Base-by-base conservation (phyloP, 2,329 filamentous ascomycete species). In the Cladophialophora carrionii region DNA sequence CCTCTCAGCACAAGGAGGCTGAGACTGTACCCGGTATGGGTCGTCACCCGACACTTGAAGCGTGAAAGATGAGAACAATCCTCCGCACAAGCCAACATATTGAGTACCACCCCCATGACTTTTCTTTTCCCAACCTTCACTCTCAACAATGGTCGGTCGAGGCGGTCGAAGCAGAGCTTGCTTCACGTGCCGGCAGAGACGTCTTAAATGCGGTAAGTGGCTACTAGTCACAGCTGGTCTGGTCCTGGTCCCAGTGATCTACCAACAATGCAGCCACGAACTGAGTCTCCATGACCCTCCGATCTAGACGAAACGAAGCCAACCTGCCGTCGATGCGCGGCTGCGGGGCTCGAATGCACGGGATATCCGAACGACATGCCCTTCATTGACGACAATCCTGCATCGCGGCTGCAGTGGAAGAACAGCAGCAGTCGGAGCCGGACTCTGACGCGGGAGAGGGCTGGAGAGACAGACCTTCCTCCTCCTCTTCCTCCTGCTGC, bases 261-360 rank as follows among this genome's bases (percentile, higher is more conserved):
- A 29, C 26, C 26, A 29, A 29, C 26, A 29, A 29, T 29, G 26
- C 26, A 29, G 26, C 26, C 56, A 9, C 12, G 24, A 29, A 5
- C 56, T 48, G 22, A 58, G 9, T 48, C n/a, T n/a, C n/a, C n/a
- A 8, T 22, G n/a, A n/a, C n/a, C n/a, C n/a, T n/a, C n/a, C 26
- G 26, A 6, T 29, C 26, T 32, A 61, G 59, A 61, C 51, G 59
- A 61, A 53, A 54, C 59, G 24, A 61, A 61, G 26, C 59, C 59
- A 37, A 12, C 26, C 24, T 61, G 59, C 31, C 26, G 43, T 20
- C 59, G 51, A n/a, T 61, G 59, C 41, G 26, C 43, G 34, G 43
- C 20, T 29, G 31, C 49, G 32, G 49, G 51, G 26, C 34, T 55
- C 26, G 41, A 53, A n/a, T 61, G 59, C 26, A 55, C 49, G n/a